Percentiles rank a stretch among this genome's conserved stretches.
Conservation (phyloP, 179 eudicot genomes). For the Vitellaria paradoxa region DNA sequence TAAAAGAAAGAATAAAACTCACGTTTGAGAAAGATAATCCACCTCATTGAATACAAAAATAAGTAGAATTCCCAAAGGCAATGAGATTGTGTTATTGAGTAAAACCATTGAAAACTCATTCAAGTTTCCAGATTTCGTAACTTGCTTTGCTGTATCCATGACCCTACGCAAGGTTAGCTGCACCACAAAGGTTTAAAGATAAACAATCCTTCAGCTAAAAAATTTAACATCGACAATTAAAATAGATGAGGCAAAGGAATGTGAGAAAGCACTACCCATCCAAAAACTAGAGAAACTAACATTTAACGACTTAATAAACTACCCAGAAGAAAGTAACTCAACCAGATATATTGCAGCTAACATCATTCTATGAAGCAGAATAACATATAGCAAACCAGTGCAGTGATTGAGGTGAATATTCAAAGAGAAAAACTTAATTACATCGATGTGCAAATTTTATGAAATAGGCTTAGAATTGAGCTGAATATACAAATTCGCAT, state of each 20-base stretch:
- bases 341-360: too few relatives aligned
- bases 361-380: neutral
- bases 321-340: too few relatives aligned
- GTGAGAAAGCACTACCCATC: too few relatives aligned
- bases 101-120: conserved; percentile 96
- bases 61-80: conserved; percentile 80
- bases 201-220: too few relatives aligned
- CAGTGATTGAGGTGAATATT: neutral
- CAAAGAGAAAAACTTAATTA: too few relatives aligned
- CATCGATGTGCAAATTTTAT: too few relatives aligned
- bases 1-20: conserved; percentile 32
- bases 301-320: too few relatives aligned
- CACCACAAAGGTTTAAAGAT: conserved; percentile 15
- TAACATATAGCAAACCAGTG: neutral
- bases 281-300: too few relatives aligned
- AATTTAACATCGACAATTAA: too few relatives aligned
- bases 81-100: conserved; percentile 86
- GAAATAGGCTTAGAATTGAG: too few relatives aligned
- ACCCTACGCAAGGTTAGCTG: conserved; percentile 87
- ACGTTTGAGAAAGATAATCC: conserved; percentile 88
- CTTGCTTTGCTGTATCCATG: conserved; percentile 99
- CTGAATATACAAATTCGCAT: too few relatives aligned
- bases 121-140: conserved; percentile 88
- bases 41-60: conserved; percentile 71
- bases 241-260: too few relatives aligned